Base-by-base conservation (phyloP, 2,329 filamentous ascomycete genomes). In the Xylaria sp. region DNA sequence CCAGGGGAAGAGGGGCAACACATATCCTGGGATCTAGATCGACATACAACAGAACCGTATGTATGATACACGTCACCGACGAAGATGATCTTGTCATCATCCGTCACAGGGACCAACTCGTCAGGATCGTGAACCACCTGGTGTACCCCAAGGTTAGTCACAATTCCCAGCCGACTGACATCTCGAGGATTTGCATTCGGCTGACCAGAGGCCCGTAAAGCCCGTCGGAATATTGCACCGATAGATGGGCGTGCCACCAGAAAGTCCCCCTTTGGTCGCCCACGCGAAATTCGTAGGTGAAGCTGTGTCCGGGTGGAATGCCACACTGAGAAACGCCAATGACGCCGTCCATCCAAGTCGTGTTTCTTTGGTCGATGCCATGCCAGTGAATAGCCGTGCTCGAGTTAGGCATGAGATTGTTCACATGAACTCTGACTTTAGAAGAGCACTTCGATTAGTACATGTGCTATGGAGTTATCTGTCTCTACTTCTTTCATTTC, bases 341-440 rank as follows among this genome's bases (percentile, higher is more conserved):
- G 1, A 90, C 85, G 2, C 91, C 91, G 73, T 93, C 91, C 88
- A 92, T 91, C 70, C 87, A 85, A 23, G 84, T 89, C 0, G 87
- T 88, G 44, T 87, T 87, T 71, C 86, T 87, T 79, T 91, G 89
- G 73, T 87, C 88, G 70, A 92, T 82, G 20, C 91, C 91, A 75
- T 93, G 91, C 81, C 90, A 93, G 75, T 93, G 91, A 15, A 92
- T 82, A 56, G 85, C 85, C 1, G 90, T 88, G 63, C 77, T 80
- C 57, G 71, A 71, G 46, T 78, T 74, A 15, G 71, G 37, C 73
- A 84, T 78, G 9, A 71, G 72, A 73, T 85, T 85, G 60, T 78
- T 75, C 5, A 85, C 82, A 3, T 74, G 74, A 15, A 85, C 78
- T 2, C 80, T 75, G 48, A 85, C 68, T 70, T 50, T 15, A 7